Percentiles rank a stretch among this genome's conserved stretches.
Conservation (phyloP, 2,329 filamentous ascomycete genomes). For the Berkeleyomyces rouxiae region DNA sequence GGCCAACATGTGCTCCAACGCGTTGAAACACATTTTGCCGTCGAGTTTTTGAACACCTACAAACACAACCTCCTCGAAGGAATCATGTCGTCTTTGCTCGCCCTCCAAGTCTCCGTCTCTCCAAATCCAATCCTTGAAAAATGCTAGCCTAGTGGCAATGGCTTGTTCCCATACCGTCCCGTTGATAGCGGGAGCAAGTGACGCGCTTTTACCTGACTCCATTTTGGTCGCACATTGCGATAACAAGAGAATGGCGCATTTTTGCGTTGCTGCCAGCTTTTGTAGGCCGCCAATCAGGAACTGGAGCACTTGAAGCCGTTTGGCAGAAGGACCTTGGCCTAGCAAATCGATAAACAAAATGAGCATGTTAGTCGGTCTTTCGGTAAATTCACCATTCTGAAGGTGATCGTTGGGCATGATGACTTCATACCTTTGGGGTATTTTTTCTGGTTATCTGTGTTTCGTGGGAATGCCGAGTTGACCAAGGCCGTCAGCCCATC, state of each 20-base stretch:
- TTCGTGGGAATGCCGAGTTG: slow-evolving; percentile 57
- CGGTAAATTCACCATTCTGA: neutral
- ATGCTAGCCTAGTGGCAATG: slow-evolving; percentile 52
- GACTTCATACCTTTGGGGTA: slow-evolving; percentile 23
- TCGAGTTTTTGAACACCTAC: slow-evolving; percentile 46
- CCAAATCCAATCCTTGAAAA: slow-evolving; percentile 64
- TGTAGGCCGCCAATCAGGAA: slow-evolving; percentile 53
- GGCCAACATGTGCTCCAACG: slow-evolving; percentile 29
- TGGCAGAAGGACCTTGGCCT: slow-evolving; percentile 20
- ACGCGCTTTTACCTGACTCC: slow-evolving; percentile 46
- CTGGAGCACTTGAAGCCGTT: slow-evolving; percentile 37
- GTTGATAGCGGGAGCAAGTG: slow-evolving; percentile 58
- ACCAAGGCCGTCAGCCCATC: slow-evolving; percentile 65
- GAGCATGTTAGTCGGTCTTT: neutral
- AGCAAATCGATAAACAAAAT: neutral
- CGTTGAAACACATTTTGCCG: slow-evolving; percentile 29
- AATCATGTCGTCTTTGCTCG: neutral
- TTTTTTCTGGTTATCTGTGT: slow-evolving; percentile 26
- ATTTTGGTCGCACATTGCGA: slow-evolving; percentile 75
- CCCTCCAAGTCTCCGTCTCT: slow-evolving; percentile 15
- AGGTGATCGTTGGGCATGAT: neutral
- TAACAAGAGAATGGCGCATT: slow-evolving; percentile 58
- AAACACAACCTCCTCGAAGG: slow-evolving; percentile 9
- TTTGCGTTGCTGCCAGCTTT: slow-evolving; percentile 56
- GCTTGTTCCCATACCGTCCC: slow-evolving; percentile 66